phyloP scores from a whole-genome alignment of 805 yeast species.

The Nakazawaea wyomingensis region DNA sequence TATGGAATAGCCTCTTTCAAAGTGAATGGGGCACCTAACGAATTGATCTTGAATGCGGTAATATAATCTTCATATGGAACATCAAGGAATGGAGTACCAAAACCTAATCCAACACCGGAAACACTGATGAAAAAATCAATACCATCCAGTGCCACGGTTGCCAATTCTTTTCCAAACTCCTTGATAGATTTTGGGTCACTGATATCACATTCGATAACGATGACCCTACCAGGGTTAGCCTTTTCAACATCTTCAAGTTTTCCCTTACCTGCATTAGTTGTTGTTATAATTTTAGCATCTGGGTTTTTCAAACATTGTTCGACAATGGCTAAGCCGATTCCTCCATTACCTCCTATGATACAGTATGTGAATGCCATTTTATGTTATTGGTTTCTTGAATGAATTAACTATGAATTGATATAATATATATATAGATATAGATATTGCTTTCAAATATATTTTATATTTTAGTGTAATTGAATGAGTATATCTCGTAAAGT shows the following conservation, averaged over 20 bases:
- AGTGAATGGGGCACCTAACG: neutral
- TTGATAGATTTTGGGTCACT: neutral
- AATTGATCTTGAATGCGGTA: neutral
- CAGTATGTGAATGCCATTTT: neutral
- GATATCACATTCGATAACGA: neutral
- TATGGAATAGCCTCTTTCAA: neutral
- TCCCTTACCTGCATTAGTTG: neutral
- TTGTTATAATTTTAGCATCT: neutral
- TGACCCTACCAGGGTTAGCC: neutral
- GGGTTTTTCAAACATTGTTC: neutral
- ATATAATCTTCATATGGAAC: neutral
- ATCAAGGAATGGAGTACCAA: neutral
- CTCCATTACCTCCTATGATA: constrained; percentile 1
- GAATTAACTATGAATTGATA: no score
- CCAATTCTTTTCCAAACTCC: neutral
- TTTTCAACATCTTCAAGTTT: neutral
- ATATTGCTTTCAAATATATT: no score
- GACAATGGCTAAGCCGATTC: neutral
- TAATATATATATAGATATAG: neutral
- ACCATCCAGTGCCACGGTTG: neutral
- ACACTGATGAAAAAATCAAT: neutral
- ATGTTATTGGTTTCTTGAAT: neutral
- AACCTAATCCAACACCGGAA: neutral
- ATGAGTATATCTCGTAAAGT: no score
- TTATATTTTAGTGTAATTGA: no score